Evolutionary conservation across 2,329 filamentous ascomycete genomes (phyloP), one percentile per base, ranked within the genome.

Genomic region (Neonectria ditissima): DNA sequence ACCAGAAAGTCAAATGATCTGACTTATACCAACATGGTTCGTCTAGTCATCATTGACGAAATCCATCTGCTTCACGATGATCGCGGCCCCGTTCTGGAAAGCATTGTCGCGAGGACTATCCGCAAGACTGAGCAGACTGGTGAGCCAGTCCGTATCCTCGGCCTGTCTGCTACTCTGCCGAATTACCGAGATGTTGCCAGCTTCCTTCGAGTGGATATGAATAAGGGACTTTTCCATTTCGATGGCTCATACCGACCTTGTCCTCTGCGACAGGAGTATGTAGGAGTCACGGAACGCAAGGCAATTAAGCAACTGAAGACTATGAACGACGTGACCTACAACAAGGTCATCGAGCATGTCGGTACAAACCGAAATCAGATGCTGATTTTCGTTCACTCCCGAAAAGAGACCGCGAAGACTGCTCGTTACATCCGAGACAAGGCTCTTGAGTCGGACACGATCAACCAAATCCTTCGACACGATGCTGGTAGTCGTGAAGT

Each of bases 311-410:
- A 99, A 78, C 84, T 99, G 58, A 97, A 98, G 85, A 97, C 92
- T 1, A 99, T 99, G 96, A 99, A 99, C 75, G 96, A 99, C 73
- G 94, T 99, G 58, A 97, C 94, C 62, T 99, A 99, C 79, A 97
- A 91, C 68, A 99, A 99, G 79, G 94, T 97, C 28, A 87, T 99
- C 58, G 96, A 99, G 79, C 95, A 98, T 76, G 95, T 97, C 30
- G 96, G 96, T 7, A 90, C 91, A 63, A 91, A 97, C 74, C 89
- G 92, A 67, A 97, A 99, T 73, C 96, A 99, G 79, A 97, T 99
- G 94, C 88, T 99, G 41, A 97, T 99, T 63, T 99, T 99, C 75
- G 96, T 99, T 6, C 97, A 99, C 77, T 99, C 97, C 37, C 88
- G 96, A 73, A 99, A 99, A 76, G 97, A 99, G 79, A 99, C 97